Conservation (phyloP, 1,284 basidiomycete genomes). For the Sporisorium reilianum region DNA sequence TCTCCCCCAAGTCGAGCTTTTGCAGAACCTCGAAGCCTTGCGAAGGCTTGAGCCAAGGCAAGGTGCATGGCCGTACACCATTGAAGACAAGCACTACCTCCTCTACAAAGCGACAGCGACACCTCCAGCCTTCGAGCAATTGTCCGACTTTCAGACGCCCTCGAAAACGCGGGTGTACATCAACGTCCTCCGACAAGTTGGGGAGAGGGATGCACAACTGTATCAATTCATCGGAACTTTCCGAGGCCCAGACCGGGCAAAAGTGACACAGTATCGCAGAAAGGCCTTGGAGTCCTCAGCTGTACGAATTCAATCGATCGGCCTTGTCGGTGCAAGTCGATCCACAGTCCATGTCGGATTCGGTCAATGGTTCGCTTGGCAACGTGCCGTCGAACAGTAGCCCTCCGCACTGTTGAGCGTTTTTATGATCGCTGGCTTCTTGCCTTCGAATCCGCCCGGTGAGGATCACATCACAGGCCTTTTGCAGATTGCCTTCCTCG, state of each 20-base stretch:
- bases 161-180: not conserved
- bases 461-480: no score
- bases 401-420: not conserved
- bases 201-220: not conserved
- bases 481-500: no score
- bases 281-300: not conserved
- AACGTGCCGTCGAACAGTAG: not conserved
- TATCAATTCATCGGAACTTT: slow-evolving; percentile 1
- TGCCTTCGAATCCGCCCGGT: no score
- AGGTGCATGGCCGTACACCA: not conserved
- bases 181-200: slow-evolving; percentile 1
- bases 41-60: not conserved
- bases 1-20: not conserved
- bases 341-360: not conserved
- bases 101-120: not conserved
- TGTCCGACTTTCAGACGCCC: not conserved
- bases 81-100: not conserved
- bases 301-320: not conserved
- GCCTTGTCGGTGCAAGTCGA: not conserved
- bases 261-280: not conserved
- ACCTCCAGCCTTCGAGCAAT: not conserved
- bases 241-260: not conserved
- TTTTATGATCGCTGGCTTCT: no score
- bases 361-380: not conserved
- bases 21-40: no score